Evolutionary conservation across 2,329 filamentous ascomycete species (phyloP), one percentile per base, ranked within the genome.

Genomic region (Cladophialophora yegresii): DNA sequence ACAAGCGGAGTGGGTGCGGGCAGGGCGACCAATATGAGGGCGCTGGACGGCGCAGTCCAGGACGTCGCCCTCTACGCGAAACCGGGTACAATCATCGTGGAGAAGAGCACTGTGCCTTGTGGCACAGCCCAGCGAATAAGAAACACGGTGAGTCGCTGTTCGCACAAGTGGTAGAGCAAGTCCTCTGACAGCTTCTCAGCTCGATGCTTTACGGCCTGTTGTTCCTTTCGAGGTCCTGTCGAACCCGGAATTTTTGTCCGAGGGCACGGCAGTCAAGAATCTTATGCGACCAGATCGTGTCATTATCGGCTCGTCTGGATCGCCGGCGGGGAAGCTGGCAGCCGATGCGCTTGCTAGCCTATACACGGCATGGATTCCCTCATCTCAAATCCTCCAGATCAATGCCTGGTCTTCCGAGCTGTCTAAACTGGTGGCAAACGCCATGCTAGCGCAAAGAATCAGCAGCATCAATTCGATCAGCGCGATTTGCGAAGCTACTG

Each of bases 71-170:
- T 84, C 68, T 81, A 87, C 66, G 88, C 89, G 2, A 85, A 83
- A 32, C 79, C 83, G 20, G 87, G 87, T 54, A 85, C 88, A 61
- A 90, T 93, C 61, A 85, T 93, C 57, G 90, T 93, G 22, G 90
- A 93, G 79, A 93, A 93, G 79, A 89, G 86, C 62, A 93, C 90
- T 0, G 90, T 93, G 28, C 90, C 90, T 2, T 91, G 88, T 74
- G 82, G 87, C 66, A 92, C 90, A 4, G 88, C 89, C 1, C 83
- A 90, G 70, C 83, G 87, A 33, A 86, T 92, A 45, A 82, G 84
- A 70, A 84, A 88, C 69, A 90, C 87, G 69, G 86, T 91, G 77
- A 76, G 81, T 74, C 54, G 30, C 47, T 12, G 51, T n/a, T 32
- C 16, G 32, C 33, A 23, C 28, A 33, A 7, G 47, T 10, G 28